Evolutionary conservation across 768 basidiomycete species (phyloP).

Genomic region (Kwoniella europaea): DNA sequence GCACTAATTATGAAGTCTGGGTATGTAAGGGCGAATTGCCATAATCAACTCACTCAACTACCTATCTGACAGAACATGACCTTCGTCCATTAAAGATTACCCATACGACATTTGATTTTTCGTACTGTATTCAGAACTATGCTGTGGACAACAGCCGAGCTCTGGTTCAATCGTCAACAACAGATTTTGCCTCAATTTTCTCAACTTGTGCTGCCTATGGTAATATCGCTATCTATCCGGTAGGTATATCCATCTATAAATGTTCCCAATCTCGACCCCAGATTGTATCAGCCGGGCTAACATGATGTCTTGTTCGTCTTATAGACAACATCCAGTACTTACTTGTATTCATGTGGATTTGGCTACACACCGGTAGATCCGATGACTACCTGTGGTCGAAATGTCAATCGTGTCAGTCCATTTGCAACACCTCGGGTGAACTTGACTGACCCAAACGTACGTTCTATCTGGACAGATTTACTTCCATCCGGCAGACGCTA

Average conservation of each 20-base stretch:
- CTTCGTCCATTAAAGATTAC: not conserved
- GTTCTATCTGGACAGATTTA: not conserved
- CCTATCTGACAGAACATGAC: not conserved
- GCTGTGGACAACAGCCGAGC: not conserved
- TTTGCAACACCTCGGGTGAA: not conserved
- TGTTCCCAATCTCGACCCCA: not conserved
- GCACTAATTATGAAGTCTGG: not conserved
- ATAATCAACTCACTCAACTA: not conserved
- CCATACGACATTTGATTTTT: not conserved
- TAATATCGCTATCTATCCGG: not conserved
- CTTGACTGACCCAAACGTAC: not conserved
- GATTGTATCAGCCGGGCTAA: not conserved
- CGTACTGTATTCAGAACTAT: not conserved
- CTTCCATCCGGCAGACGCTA: slow-evolving; percentile 2
- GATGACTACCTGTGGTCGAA: not conserved
- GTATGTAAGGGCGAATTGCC: not conserved
- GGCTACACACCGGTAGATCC: not conserved
- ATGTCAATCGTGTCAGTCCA: not conserved
- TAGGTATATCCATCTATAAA: not conserved
- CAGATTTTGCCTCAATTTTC: not conserved
- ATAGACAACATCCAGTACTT: not conserved
- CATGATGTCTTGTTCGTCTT: not conserved
- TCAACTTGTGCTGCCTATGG: not conserved
- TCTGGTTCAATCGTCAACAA: not conserved
- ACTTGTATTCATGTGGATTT: not conserved